Evolutionary conservation across 768 basidiomycete species (phyloP), one percentile per base, ranked within the genome.

Genomic region (Termitomyces bulborhizus): DNA sequence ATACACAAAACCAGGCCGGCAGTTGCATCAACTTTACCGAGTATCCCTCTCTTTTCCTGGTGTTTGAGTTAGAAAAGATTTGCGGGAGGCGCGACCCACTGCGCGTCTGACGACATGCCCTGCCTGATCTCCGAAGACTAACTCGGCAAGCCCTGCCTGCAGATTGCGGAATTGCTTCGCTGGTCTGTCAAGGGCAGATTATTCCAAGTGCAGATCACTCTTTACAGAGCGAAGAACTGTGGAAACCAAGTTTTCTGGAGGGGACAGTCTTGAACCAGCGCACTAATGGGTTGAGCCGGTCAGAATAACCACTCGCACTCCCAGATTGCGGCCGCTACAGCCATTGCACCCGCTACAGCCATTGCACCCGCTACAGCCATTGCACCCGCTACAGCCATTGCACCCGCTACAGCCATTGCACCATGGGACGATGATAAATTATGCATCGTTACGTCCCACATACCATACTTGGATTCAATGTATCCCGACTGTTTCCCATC

Each of bases 211-310:
- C 76, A 63, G 57, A 60, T 77, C 85, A 81, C 69, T 34, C 72
- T 81, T 84, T 90, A 71, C 83, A 78, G 68, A 57, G 71, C 76
- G 81, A 78, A 73, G 75, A 71, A 78, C 78, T 80, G 81, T 80
- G 84, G 82, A 78, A 72, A 86, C 88, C 88, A 90, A 91, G 86
- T 90, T 90, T 89, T 91, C 89, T 83, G 86, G 88, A 90, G 89
- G 87, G 86, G 86, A 84, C 83, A 80, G 87, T 79, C 86, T 90
- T 86, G 89, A 90, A 90, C 86, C 84, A 88, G 89, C 89, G 89
- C 89, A 82, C 89, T 79, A 69, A 74, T 77, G 81, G 73, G 70
- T 63, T 69, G 43, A 60, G 69, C 80, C 86, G 83, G 81, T 87
- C 73, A 72, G 57, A 70, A 70, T 71, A 78, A 80, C 78, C 80